Evolutionary conservation across 768 basidiomycete species (phyloP).

Genomic region (Tulasnella sp.): DNA sequence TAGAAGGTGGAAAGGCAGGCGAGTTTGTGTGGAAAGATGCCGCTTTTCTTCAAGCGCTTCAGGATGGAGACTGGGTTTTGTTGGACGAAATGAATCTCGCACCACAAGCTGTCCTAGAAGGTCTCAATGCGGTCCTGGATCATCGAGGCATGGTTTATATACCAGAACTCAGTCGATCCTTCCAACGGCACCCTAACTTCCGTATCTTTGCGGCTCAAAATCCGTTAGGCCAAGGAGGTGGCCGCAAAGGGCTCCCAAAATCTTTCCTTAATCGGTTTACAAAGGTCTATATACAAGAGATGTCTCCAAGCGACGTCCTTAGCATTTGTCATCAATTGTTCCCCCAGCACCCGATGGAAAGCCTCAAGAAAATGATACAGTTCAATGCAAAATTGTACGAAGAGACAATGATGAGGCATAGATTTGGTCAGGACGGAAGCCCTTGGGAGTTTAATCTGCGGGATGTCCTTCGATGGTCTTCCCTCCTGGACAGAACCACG

Average conservation of each 20-base stretch:
- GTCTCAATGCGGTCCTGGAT: conserved; percentile 89
- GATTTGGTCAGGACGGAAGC: conserved; percentile 64
- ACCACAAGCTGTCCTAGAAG: conserved; percentile 91
- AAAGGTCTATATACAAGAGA: conserved; percentile 87
- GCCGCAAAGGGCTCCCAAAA: conserved; percentile 91
- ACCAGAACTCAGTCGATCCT: conserved; percentile 84
- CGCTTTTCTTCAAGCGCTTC: conserved; percentile 84
- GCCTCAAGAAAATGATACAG: conserved; percentile 61
- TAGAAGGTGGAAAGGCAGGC: conserved; percentile 79
- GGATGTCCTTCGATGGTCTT: conserved; percentile 83
- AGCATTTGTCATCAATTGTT: conserved; percentile 66
- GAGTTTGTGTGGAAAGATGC: conserved; percentile 98
- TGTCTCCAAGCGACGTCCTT: conserved; percentile 61
- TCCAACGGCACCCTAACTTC: conserved; percentile 81
- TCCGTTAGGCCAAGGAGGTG: conserved; percentile 89
- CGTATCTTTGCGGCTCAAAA: conserved; percentile 98
- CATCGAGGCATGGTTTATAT: conserved; percentile 92
- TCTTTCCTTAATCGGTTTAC: conserved; percentile 97
- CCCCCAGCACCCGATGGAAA: conserved; percentile 40
- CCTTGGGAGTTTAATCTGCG: conserved; percentile 99
- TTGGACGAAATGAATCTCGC: conserved; percentile 99
- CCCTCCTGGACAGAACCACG: conserved; percentile 26
- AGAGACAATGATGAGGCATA: conserved; percentile 46
- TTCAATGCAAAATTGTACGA: conserved; percentile 65
- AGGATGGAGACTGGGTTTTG: conserved; percentile 94